Base-by-base conservation (phyloP, 2,329 filamentous ascomycete species). In the Xylaria sp. region DNA sequence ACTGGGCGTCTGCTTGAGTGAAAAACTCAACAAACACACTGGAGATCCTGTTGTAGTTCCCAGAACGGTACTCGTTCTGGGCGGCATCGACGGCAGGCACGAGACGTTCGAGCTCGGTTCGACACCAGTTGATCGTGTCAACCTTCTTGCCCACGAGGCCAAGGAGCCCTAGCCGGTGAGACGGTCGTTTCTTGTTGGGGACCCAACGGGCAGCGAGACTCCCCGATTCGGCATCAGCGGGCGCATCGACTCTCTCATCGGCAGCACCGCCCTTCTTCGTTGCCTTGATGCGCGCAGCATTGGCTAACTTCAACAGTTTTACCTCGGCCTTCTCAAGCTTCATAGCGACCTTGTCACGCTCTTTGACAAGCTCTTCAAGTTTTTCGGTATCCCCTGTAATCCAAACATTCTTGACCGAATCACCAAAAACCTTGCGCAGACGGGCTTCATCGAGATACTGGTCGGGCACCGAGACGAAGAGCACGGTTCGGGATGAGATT, bases 1-100 rank as follows among this genome's bases (percentile, higher is more conserved):
- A 81, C 72, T 99, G 92, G 13, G 94, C 94, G 51, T 90, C 89
- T 50, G 88, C 83, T 69, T 96, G 91, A 1, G 82, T 85, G 57
- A 84, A 80, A 67, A 97, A 99, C 69, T 97, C 92, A 60, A 99
- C 86, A 65, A 99, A 99, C 9, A 94, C 90, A 19, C 91, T 88
- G 13, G 88, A 85, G 26, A 91, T 77, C 58, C 85, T 82, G 56
- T 85, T 82, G 42, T 79, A 84, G 38, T 89, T 81, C 47, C 89
- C 85, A 21, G 78, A 75, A 45, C 80, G 82, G 68, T 93, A 90
- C 44, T 82, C 79, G 39, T 78, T 80, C 70, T 94, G 90, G 20
- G 85, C 80, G 39, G 82, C 78, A 45, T 89, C 82, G 24, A 91
- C 87, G 56, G 89, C 81, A 0, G 89, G 87, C 48, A 88, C 87